Evolutionary conservation across 176 grass and related monocot genomes (phyloP).

Genomic region (Phragmites australis): DNA sequence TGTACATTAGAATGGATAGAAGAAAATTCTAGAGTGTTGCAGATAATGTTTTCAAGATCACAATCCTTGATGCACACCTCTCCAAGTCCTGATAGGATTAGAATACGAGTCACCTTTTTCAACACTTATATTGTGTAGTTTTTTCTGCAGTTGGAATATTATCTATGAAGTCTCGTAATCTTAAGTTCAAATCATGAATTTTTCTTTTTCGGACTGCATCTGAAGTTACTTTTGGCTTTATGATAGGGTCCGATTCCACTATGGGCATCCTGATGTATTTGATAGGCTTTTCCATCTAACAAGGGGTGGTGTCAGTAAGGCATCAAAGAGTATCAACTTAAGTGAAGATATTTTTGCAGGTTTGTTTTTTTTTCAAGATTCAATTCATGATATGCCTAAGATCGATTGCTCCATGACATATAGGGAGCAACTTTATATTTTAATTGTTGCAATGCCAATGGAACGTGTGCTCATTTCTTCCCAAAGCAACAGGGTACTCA

Average conservation of each 20-base stretch:
- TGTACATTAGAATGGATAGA: not conserved
- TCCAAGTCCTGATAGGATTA: not conserved
- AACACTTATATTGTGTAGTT: slow-evolving; percentile 2
- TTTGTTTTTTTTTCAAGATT: slow-evolving; percentile 11
- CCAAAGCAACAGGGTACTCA: not conserved
- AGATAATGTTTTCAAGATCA: slow-evolving; percentile 5
- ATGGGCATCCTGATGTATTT: slow-evolving; percentile 96
- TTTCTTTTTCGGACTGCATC: slow-evolving; percentile 9
- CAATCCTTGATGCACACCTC: not conserved
- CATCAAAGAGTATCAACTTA: slow-evolving; percentile 91
- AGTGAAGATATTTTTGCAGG: slow-evolving; percentile 98
- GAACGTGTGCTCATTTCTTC: not conserved
- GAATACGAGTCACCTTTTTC: not conserved
- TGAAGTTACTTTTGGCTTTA: slow-evolving; percentile 33
- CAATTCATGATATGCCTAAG: slow-evolving; percentile 19
- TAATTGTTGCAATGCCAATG: slow-evolving; percentile 17
- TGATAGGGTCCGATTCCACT: slow-evolving; percentile 91
- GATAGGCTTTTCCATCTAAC: slow-evolving; percentile 95
- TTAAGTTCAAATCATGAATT: not conserved
- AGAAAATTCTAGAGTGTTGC: not conserved
- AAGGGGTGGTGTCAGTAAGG: slow-evolving; percentile 94
- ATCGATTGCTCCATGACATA: not conserved
- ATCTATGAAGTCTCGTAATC: slow-evolving; percentile 10
- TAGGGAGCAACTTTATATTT: not conserved
- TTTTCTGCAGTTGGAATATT: slow-evolving; percentile 12